Conservation (phyloP, 805 yeast genomes). For the Cyberlindnera nakhonratchasimensis region DNA sequence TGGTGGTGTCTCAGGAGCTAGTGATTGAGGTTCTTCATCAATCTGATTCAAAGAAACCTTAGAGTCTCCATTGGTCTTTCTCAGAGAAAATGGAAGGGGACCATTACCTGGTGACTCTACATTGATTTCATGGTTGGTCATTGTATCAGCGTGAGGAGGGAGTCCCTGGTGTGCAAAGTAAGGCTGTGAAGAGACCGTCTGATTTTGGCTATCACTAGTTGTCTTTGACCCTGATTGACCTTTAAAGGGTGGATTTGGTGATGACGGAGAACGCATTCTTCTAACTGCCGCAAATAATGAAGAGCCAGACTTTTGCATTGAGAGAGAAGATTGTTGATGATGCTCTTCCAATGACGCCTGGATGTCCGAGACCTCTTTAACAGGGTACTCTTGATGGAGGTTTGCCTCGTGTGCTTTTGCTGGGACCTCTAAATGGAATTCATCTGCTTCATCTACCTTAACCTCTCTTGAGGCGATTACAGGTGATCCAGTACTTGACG, state of each 20-base stretch:
- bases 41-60: conserved; percentile 31
- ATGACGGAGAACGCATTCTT: conserved; percentile 35
- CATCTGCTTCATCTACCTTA: conserved; percentile 7
- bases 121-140: conserved; percentile 8
- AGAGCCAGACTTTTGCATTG: conserved; percentile 14
- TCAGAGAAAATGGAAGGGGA: conserved; percentile 31
- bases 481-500: conserved; percentile 18
- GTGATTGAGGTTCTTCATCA: conserved; percentile 29
- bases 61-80: conserved; percentile 21
- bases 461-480: conserved; percentile 11
- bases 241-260: conserved; percentile 27
- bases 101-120: conserved; percentile 22
- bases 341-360: conserved; percentile 4
- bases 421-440: conserved; percentile 16
- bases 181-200: conserved; percentile 36
- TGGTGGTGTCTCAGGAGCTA: conserved; percentile 40
- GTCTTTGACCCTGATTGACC: conserved; percentile 1
- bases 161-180: conserved; percentile 58
- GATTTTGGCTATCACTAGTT: neutral
- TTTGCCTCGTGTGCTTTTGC: conserved; percentile 15
- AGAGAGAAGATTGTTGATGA: conserved; percentile 9
- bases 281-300: conserved; percentile 18
- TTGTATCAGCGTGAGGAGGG: conserved; percentile 45
- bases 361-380: conserved; percentile 7
- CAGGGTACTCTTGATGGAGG: conserved; percentile 12